Evolutionary conservation across 441 rosid genomes (phyloP), one percentile per base, ranked within the genome.

Genomic region (Euphorbia celastroides): DNA sequence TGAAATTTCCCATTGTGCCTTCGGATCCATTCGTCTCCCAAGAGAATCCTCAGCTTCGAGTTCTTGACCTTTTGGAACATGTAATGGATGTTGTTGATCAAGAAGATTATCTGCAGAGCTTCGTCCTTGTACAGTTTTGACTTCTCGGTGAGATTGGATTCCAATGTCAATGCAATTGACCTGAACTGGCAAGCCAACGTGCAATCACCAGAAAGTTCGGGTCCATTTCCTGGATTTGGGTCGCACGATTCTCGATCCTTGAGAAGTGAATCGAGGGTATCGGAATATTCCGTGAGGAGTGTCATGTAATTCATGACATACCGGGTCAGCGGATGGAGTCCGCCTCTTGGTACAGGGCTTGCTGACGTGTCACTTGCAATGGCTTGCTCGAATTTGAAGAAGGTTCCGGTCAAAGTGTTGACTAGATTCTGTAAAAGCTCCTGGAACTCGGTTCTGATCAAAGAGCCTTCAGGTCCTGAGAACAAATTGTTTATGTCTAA

Each of bases 11-110:
- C 85, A 0, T 59, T 85, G 57, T 85, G 92, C 77, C 86, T 89
- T 36, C 86, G 72, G 72, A 88, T 85, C 98, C 98, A 92, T 55
- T 86, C 87, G 62, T 88, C 96, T 72, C 95, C 98, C 14, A 92
- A 83, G 68, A 81, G 75, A 65, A 30, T 70, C 70, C 82, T 73
- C 62, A 92, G 92, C 62, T 88, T 83, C 0, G 90, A 85, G 63
- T 72, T 74, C 71, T 83, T 85, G 3, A 88, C 88, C 76, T 89
- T 89, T 62, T 88, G 86, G 19, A 86, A 90, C 83, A 86, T 78
- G 83, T 92, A 92, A 72, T 88, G 85, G 30, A 77, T 76, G 75
- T 88, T 92, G 80, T 92, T 92, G 75, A 88, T 81, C 71, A 88
- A 36, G 73, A 92, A 89, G 16, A 92, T 74, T 62, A 60, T 73